These are phyloP conservation scores for Xanthoconium separans DNA, from an alignment of 1,284 basidiomycete genomes.

Conservation along the genomic window DNA sequence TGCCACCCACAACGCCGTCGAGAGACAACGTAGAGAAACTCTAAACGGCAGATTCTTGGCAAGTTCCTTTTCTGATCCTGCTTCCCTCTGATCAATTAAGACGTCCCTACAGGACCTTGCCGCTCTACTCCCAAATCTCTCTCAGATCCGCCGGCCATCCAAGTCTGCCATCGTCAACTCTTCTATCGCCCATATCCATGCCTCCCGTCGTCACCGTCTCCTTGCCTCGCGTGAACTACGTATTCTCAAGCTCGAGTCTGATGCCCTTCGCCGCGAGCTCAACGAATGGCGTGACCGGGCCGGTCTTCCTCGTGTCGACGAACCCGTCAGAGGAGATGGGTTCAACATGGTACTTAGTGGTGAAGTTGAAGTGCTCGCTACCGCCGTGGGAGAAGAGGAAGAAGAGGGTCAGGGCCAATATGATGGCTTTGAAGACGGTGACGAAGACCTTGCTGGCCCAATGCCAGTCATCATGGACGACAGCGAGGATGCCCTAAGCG, in stretches of 20 bases:
- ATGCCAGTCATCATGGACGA: slow-evolving; percentile 28
- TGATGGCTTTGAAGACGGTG: slow-evolving; percentile 39
- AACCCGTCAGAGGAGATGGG: slow-evolving; percentile 64
- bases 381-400: slow-evolving; percentile 51
- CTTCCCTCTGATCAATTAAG: slow-evolving; percentile 20
- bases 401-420: slow-evolving; percentile 47
- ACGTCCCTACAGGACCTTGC: slow-evolving; percentile 69
- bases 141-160: slow-evolving; percentile 86
- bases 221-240: slow-evolving; percentile 78
- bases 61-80: slow-evolving; percentile 32
- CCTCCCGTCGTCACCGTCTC: slow-evolving; percentile 76
- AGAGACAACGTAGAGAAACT: slow-evolving; percentile 87
- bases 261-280: slow-evolving; percentile 79
- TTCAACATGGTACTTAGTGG: slow-evolving; percentile 68
- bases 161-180: slow-evolving; percentile 96
- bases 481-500: slow-evolving; percentile 25
- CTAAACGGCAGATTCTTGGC: slow-evolving; percentile 88
- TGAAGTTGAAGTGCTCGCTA: slow-evolving; percentile 63
- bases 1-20: slow-evolving; percentile 93
- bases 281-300: slow-evolving; percentile 86
- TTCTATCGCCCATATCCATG: slow-evolving; percentile 81
- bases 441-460: slow-evolving; percentile 26
- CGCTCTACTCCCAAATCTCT: slow-evolving; percentile 84
- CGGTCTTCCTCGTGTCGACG: slow-evolving; percentile 65
- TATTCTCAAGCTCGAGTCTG: slow-evolving; percentile 70